Conservation (phyloP, 2,329 filamentous ascomycete genomes). For the Colletotrichum sp. region DNA sequence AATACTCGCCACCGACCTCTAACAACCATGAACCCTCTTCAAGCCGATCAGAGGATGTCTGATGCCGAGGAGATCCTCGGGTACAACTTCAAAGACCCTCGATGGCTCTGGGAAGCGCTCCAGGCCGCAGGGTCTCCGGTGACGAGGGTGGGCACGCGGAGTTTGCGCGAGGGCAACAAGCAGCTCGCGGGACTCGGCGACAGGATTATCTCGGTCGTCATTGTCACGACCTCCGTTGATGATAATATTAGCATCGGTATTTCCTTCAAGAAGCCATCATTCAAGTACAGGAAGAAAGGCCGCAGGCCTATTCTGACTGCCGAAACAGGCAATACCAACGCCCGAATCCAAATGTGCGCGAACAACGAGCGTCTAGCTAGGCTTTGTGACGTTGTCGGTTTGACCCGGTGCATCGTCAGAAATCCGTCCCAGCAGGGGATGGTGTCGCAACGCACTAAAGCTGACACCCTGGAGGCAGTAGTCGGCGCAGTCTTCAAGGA, state of each 20-base stretch:
- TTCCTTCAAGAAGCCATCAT: neutral
- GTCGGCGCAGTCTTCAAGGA: neutral
- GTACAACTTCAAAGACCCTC: neutral
- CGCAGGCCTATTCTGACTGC: neutral
- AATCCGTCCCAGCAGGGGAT: neutral
- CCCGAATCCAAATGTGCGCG: neutral
- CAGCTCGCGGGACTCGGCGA: neutral
- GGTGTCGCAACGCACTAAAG: neutral
- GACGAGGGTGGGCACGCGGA: neutral
- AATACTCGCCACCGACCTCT: neutral
- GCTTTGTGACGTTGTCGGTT: neutral
- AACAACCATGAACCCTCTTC: neutral
- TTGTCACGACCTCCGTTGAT: neutral
- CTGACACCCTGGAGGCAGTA: neutral
- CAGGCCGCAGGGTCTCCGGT: neutral
- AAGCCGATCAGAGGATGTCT: neutral
- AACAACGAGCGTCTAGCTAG: neutral
- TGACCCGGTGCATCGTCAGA: neutral
- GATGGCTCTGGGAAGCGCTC: neutral
- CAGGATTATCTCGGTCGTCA: neutral
- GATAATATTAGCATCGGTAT: neutral
- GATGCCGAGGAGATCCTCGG: neutral
- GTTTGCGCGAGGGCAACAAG: neutral
- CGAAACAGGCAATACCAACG: neutral
- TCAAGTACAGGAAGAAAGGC: neutral